A percentile compares a stretch with the other conserved stretches of the same genome.
Conservation (phyloP, 306 rosid species). For the Lathyrus tuberosus region DNA sequence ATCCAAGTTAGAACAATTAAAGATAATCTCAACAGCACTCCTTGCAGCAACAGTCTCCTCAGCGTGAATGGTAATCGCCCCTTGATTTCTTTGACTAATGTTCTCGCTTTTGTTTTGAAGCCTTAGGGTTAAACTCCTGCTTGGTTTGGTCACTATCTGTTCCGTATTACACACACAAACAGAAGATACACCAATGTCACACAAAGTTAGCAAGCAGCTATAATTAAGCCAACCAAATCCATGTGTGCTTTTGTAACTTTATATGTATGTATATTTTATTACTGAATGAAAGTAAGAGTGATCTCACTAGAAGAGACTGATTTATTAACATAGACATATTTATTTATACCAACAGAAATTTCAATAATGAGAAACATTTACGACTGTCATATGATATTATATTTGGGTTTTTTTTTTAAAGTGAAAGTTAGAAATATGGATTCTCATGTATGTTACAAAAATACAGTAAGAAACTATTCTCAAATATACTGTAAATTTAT, state of each 20-base stretch:
- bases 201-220: constrained; percentile 6
- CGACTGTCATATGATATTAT: not conserved
- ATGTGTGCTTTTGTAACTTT: not conserved
- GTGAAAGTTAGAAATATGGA: too few relatives aligned
- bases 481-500: not conserved
- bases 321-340: not conserved
- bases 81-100: constrained; percentile 50
- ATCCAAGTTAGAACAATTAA: constrained; percentile 75
- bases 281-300: not conserved
- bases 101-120: constrained; percentile 49
- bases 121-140: constrained; percentile 52
- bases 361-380: not conserved
- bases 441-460: not conserved
- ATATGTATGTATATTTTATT: not conserved
- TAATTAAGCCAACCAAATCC: constrained; percentile 5
- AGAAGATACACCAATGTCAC: not conserved
- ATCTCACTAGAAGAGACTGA: constrained; percentile 3
- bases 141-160: constrained; percentile 77
- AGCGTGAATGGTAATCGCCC: constrained; percentile 43
- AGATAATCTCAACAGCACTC: constrained; percentile 63
- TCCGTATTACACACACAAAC: not conserved
- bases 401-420: not conserved
- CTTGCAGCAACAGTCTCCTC: constrained; percentile 80
- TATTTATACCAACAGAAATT: constrained; percentile 7
- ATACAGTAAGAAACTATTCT: not conserved